Evolutionary conservation across 1,139 yeast species (phyloP).

Genomic region (Debaryomycetaceae sp.): DNA sequence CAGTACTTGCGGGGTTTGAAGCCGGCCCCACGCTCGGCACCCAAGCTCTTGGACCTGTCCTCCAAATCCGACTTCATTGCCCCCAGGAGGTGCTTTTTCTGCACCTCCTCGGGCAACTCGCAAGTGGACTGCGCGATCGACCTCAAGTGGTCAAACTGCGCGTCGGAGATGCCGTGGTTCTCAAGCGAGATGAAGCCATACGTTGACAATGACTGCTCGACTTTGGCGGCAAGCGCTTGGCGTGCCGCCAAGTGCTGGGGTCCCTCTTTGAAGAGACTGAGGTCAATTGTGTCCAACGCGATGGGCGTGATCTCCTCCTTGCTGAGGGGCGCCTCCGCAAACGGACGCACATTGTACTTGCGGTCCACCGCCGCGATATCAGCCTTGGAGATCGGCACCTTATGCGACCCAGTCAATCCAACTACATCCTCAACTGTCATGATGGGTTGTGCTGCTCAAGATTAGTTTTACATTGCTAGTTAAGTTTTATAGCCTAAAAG

Average conservation of each 20-base stretch:
- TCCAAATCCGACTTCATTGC: constrained; percentile 28
- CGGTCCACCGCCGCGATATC: constrained; percentile 12
- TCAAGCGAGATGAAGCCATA: constrained; percentile 19
- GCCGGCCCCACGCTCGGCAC: constrained; percentile 28
- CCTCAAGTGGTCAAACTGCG: constrained; percentile 16
- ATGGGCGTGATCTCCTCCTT: constrained; percentile 11
- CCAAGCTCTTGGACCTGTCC: constrained; percentile 24
- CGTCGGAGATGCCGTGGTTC: constrained; percentile 19
- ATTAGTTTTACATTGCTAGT: too few species aligned
- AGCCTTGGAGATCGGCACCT: constrained; percentile 6
- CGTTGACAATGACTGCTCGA: constrained; percentile 19
- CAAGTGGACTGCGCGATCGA: constrained; percentile 20
- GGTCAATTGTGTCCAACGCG: constrained; percentile 17
- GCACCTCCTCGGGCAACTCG: constrained; percentile 19
- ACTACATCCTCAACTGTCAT: constrained; percentile 4
- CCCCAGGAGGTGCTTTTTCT: constrained; percentile 21
- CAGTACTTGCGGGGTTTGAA: constrained; percentile 29
- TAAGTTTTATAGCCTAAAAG: too few species aligned
- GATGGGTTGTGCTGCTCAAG: not conserved
- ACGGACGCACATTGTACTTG: constrained; percentile 20
- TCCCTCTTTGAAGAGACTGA: constrained; percentile 17
- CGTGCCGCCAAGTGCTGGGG: constrained; percentile 13
- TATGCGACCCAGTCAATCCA: constrained; percentile 5
- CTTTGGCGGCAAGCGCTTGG: constrained; percentile 15
- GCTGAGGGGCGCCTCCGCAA: constrained; percentile 17